Evolutionary conservation across 2,329 filamentous ascomycete genomes (phyloP), one percentile per base, ranked within the genome.

Genomic region (Phyllosticta paracitricarpa): DNA sequence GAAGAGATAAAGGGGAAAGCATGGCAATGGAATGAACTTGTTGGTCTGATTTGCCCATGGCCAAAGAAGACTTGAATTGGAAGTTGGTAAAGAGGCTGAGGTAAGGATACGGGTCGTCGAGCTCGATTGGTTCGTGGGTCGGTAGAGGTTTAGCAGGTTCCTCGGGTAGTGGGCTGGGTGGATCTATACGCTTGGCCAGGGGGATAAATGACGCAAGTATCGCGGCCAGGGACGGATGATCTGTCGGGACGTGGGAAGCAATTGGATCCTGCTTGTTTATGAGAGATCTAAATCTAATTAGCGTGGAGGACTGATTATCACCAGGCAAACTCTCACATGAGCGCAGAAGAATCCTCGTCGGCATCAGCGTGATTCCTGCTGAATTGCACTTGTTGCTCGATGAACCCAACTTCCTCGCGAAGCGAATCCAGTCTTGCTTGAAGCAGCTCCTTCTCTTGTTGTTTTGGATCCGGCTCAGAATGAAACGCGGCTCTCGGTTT

Each of bases 51-150:
- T 22, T 17, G 33, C n/a, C 8, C 19, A 52, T 33, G 30, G 51
- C 52, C 1, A 73, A 61, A 19, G 63, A 67, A 0, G 84, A 86
- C 0, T 79, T 78, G 62, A 89, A 85, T 0, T 77, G 77, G 14
- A 94, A 79, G 0, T 87, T 84, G 0, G 84, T 88, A 67, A 94
- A 91, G 8, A 87, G 79, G 54, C 87, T 82, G 0, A 92, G 78
- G 65, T 87, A 91, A 0, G 87, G 84, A 2, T 88, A 74, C 57
- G 88, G 83, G 63, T 91, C 83, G 0, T 80, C 77, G 1, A 87
- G 79, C 0, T 82, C 79, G 74, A 91, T 78, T 1, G 79, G 78
- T 1, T 84, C 81, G 68, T 92, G 89, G 1, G 87, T 89, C 7
- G 81, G 75, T 0, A 81, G 70, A 1, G 77, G 75, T n/a, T 72